Evolutionary conservation across 129 eudicot genomes (phyloP).

Genomic region (Heracleum sosnowskyi): DNA sequence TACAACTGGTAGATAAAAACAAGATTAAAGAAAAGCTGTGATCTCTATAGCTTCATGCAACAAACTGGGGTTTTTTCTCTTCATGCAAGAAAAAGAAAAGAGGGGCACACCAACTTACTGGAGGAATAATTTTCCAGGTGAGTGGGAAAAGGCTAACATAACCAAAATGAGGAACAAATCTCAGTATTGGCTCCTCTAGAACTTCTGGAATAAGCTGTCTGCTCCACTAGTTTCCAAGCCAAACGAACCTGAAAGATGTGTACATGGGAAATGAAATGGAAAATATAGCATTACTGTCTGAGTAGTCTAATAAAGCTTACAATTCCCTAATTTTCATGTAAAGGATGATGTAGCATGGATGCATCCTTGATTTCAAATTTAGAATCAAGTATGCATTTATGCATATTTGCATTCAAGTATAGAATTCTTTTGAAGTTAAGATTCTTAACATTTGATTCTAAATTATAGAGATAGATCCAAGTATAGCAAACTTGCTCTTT

Average conservation of each 20-base stretch:
- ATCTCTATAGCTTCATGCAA: not conserved
- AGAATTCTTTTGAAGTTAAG: too few species aligned
- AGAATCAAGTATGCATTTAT: too few species aligned
- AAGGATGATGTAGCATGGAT: too few species aligned
- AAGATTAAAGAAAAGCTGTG: not conserved
- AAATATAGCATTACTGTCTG: not conserved
- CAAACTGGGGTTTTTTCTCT: not conserved
- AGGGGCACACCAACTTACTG: constrained; percentile 46
- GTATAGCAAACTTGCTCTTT: too few species aligned
- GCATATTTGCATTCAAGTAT: too few species aligned
- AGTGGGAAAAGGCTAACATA: constrained; percentile 96
- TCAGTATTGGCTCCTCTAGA: constrained; percentile 51
- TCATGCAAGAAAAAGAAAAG: not conserved
- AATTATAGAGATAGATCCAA: too few species aligned
- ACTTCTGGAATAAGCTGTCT: constrained; percentile 79
- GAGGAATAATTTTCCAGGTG: constrained; percentile 71
- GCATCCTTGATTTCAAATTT: too few species aligned
- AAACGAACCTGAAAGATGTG: constrained; percentile 59
- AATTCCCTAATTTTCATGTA: too few species aligned
- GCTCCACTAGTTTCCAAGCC: constrained; percentile 48
- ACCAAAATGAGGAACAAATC: constrained; percentile 93
- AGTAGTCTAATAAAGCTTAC: not conserved
- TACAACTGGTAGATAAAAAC: not conserved
- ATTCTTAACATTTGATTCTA: too few species aligned
- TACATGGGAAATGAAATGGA: not conserved